Base-by-base conservation (phyloP, 495 filamentous ascomycete species). In the Aspergillus sclerotioniger region DNA sequence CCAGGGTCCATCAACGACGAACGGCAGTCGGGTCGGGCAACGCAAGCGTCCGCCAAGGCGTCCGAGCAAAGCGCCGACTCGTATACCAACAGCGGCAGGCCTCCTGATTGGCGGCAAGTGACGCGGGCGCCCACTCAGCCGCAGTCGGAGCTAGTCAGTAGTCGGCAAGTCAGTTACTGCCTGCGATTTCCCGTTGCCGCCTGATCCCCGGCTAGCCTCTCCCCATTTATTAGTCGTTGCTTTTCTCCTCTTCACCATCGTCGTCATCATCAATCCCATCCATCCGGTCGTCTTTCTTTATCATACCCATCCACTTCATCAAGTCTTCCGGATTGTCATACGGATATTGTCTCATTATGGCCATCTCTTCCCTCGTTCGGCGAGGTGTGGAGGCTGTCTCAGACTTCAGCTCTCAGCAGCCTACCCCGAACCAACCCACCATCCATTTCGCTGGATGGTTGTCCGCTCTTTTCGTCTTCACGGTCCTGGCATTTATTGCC, bases 301-400 rank as follows among this genome's bases (percentile, higher is more conserved):
- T 39, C 37, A 20, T 19, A 12, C 52, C 17, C 33, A 16, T 32
- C 21, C 53, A 51, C 37, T 50, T 32, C 37, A 39, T 51, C 43
- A 10, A 6, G 15, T 51, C 48, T 35, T n/a, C n/a, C 3, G n/a
- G 15, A n/a, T 31, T n/a, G 15, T n/a, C 7, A 32, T 57, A 41
- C 31, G 28, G 25, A 19, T 47, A n/a, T 20, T 25, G 43, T n/a
- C 20, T n/a, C 55, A 55, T 17, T 59, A 73, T 71, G 65, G 53
- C 67, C 29, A 55, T 64, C 41, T 57, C 57, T 47, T 54, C 65
- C 25, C 46, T 71, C 19, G 54, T 68, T 45, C 71, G 71, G 53
- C 67, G 71, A 32, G 64, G 71, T 52, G 53, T 59, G 21, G 65
- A 73, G 61, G 47, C 61, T 56, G 64, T 58, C 54, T 56, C 59